Evolutionary conservation across 179 eudicot genomes (phyloP), one percentile per base, ranked within the genome.

Genomic region (Sideroxylon spinosum): DNA sequence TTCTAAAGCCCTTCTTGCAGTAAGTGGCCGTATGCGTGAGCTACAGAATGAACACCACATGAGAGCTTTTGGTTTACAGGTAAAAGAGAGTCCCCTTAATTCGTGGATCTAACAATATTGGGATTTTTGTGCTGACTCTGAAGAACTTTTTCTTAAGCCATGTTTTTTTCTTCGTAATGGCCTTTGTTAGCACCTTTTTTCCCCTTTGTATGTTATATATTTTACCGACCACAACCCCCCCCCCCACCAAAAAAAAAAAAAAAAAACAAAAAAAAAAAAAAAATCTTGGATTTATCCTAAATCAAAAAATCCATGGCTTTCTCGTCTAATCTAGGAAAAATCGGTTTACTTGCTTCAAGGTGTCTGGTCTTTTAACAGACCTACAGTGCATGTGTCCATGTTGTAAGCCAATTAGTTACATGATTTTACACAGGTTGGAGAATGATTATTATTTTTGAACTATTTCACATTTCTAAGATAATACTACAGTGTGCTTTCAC

Each of bases 21-120:
- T 92, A 62, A 96, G 99, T 85, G 99, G 99, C 19, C 89, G 98
- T 72, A 94, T 96, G 99, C 88, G 98, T 8, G 99, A 94, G 81
- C 97, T 96, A 86, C 99, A 94, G 81, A 90, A 94, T 74, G 97
- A 96, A 74, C 98, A 92, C 29, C 99, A 96, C 75, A 87, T 96
- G 95, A 96, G 92, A 83, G 83, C 98, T 67, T 94, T 96, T 80
- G 99, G 99, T 81, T 72, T 96, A 81, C 99, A 96, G 97, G 99
- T 96, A 53, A 60, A 56, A 17, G 4, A 70, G 17, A 29, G n/a
- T 19, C 67, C 12, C 4, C 32, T n/a, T 26, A 28, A 67, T 29
- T 17, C 32, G 6, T 37, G 44, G 25, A 68, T 37, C 23, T 37
- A 20, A 14, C 20, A 2, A 57, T 37, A n/a, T 50, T 76, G 25